Evolutionary conservation across 139 green algal species (phyloP).

Genomic region (Chlamydomonas schloesseri): DNA sequence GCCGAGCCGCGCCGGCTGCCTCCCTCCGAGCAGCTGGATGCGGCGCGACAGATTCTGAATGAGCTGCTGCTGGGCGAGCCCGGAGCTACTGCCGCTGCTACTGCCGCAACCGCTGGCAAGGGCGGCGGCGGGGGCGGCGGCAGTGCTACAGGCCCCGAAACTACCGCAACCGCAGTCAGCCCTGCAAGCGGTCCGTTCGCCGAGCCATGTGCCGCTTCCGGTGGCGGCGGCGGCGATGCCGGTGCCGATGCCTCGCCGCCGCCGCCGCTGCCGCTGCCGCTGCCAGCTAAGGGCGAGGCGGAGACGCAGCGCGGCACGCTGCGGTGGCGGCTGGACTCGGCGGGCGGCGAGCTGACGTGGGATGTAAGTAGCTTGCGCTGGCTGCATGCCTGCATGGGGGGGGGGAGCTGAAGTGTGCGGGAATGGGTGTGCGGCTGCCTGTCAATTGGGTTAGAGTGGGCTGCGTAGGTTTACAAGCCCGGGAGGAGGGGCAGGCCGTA

Average conservation of each 20-base stretch:
- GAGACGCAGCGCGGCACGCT: slow-evolving; percentile 15
- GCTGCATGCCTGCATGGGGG: too few species aligned
- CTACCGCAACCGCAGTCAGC: too few species aligned
- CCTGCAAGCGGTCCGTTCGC: too few species aligned
- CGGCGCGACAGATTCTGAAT: not conserved
- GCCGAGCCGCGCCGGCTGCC: not conserved
- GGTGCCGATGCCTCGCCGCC: not conserved
- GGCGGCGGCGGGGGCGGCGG: not conserved
- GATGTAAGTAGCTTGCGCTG: not conserved
- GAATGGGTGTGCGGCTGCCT: too few species aligned
- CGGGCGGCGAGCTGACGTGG: slow-evolving; percentile 17
- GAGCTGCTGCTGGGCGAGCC: not conserved
- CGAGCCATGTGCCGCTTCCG: too few species aligned
- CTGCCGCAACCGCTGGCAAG: not conserved
- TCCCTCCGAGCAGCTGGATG: not conserved
- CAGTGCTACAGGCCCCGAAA: too few species aligned
- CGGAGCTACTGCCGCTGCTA: too few species aligned
- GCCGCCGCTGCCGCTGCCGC: not conserved
- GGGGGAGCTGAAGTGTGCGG: too few species aligned
- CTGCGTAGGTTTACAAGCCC: too few species aligned
- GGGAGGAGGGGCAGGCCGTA: too few species aligned
- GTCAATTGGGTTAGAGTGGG: too few species aligned
- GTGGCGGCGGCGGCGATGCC: not conserved
- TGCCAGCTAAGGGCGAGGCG: slow-evolving; percentile 6
- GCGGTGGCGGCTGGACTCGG: slow-evolving; percentile 15